phyloP scores from a whole-genome alignment of 257 asterid species.

The Salvia miltiorrhiza region DNA sequence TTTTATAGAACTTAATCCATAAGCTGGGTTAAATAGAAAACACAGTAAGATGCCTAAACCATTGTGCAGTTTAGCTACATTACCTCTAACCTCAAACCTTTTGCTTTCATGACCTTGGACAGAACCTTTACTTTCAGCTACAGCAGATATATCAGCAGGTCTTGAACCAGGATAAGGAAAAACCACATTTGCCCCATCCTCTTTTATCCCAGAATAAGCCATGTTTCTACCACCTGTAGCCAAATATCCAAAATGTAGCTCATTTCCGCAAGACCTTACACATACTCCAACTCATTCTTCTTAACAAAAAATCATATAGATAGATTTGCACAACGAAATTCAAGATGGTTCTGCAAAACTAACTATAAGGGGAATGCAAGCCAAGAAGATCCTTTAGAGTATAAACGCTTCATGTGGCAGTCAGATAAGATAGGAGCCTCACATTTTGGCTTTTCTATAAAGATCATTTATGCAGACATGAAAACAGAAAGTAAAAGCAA shows the following conservation, averaged over 20 bases:
- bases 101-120: not conserved
- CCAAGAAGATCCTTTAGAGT: not conserved
- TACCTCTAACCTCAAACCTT: not conserved
- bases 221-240: not conserved
- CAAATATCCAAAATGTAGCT: not conserved
- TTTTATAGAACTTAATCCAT: too few relatives aligned
- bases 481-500: not conserved
- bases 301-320: not conserved
- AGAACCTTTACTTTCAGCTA: not conserved
- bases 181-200: too few relatives aligned
- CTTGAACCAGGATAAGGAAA: not conserved
- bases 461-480: not conserved
- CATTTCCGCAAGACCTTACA: not conserved
- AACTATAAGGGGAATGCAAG: not conserved
- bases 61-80: not conserved
- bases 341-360: not conserved
- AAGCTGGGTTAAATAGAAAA: too few relatives aligned
- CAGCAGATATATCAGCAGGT: too few relatives aligned
- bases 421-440: too few relatives aligned
- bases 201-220: too few relatives aligned
- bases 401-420: not conserved
- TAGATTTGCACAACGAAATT: not conserved
- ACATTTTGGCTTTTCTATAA: not conserved
- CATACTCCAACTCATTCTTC: not conserved
- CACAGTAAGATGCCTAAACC: conserved; percentile 6